Base-by-base conservation (phyloP, 1,139 yeast genomes). In the Yamadazyma mexicana region DNA sequence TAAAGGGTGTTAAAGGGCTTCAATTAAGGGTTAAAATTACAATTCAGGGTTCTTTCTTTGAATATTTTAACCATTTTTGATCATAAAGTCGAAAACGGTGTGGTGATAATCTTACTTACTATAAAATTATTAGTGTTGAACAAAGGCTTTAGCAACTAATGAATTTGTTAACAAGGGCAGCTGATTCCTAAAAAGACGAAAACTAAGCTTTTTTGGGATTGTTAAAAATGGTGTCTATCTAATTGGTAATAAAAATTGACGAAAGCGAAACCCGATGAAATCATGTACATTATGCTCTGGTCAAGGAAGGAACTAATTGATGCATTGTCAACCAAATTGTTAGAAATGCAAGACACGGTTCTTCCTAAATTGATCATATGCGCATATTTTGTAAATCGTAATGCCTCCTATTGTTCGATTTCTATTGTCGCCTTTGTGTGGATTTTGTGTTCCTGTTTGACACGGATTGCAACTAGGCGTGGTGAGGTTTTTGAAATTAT, bases 261-360 rank as follows among this genome's bases (percentile, higher is more conserved):
- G 31, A 34, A 34, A 34, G 18, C 20, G 35, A 25, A 15, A 17
- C n/a, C 8, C 20, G 35, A 25, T 18, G 37, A 16, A 34, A 12
- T 17, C 12, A 11, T n/a, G 5, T 15, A 28, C 26, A 26, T 11
- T 34, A 20, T 11, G 18, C 29, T 11, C n/a, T 17, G 16, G 16
- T 7, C 23, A 17, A 27, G 20, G 20, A 27, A 34, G 37, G 27
- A 34, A n/a, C 22, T 25, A 11, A 8, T 26, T 20, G 37, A 34
- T 34, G 22, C 32, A 34, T 34, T 34, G 32, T 34, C 11, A 16
- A 11, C 9, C 11, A 5, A 27, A 15, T 28, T 28, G 9, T 15
- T 11, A 6, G 8, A 20, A 8, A 28, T 28, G 31, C 17, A 26
- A 33, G 31, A 33, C 35, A 33, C 35, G 35, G 20, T 28, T 17